phyloP scores from a whole-genome alignment of 2,329 filamentous ascomycete genomes.

The Penicillium sp. region DNA sequence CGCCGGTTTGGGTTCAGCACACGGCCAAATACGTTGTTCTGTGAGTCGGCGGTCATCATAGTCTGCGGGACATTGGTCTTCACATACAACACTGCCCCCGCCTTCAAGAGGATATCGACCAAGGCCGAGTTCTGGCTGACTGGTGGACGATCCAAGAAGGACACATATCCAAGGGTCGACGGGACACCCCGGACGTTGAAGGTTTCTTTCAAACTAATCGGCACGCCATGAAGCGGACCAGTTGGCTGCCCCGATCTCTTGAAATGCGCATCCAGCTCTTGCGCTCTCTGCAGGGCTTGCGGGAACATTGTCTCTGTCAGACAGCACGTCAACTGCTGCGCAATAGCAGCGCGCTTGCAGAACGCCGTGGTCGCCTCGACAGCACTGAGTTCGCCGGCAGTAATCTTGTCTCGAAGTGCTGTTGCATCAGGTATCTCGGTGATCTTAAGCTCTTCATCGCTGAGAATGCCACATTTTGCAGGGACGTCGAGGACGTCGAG shows the following conservation, averaged over 20 bases:
- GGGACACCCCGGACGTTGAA: conserved; percentile 21
- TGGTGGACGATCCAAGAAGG: conserved; percentile 19
- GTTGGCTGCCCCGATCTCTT: not conserved
- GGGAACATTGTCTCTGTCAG: conserved; percentile 32
- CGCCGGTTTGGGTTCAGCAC: conserved; percentile 22
- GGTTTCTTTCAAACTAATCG: conserved; percentile 31
- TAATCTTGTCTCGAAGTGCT: conserved; percentile 7
- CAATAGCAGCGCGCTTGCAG: conserved; percentile 39
- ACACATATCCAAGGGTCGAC: conserved; percentile 23
- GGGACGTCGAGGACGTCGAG: conserved; percentile 17
- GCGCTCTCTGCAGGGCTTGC: not conserved
- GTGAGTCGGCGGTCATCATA: conserved; percentile 29
- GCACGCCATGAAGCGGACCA: not conserved
- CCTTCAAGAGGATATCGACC: conserved; percentile 20
- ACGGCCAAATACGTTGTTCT: conserved; percentile 28
- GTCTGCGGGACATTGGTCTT: conserved; percentile 35
- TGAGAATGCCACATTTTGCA: conserved; percentile 46
- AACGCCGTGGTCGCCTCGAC: conserved; percentile 32
- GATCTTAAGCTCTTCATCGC: conserved; percentile 47
- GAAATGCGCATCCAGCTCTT: not conserved
- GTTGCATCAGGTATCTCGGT: conserved; percentile 32
- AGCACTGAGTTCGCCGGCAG: conserved; percentile 6
- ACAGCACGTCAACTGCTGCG: conserved; percentile 35
- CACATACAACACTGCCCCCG: conserved; percentile 30
- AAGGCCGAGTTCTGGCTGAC: conserved; percentile 19